phyloP scores from a whole-genome alignment of 106 monocot genomes.

The Iris macrosiphon region DNA sequence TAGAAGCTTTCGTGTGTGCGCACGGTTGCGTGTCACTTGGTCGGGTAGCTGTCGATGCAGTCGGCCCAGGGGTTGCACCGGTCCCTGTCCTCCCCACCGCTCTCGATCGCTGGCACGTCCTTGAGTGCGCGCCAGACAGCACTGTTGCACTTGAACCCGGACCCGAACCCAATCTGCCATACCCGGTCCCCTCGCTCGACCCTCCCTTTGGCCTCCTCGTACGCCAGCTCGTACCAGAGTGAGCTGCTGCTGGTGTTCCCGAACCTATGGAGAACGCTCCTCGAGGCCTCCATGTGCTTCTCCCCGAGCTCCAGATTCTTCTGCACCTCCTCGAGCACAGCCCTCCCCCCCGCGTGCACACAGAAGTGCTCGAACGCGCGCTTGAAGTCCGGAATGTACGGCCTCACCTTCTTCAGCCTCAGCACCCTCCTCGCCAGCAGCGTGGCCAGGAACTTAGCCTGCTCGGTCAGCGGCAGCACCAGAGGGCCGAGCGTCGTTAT shows the following conservation, averaged over 20 bases:
- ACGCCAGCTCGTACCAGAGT: slow-evolving; percentile 18
- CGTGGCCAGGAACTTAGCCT: slow-evolving; percentile 11
- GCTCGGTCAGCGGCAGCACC: slow-evolving; percentile 24
- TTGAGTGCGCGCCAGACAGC: slow-evolving; percentile 19
- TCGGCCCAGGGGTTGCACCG: no score
- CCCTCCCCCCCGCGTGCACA: slow-evolving; percentile 19
- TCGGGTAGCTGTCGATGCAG: no score
- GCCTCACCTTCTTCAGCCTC: slow-evolving; percentile 2
- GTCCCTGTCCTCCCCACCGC: no score
- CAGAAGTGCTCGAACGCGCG: slow-evolving; percentile 19
- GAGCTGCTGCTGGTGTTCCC: slow-evolving; percentile 22
- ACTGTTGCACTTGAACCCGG: slow-evolving; percentile 39
- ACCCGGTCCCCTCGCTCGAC: slow-evolving; percentile 18
- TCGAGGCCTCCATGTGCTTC: slow-evolving; percentile 15
- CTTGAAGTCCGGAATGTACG: slow-evolving; percentile 16
- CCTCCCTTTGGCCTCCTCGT: slow-evolving; percentile 17
- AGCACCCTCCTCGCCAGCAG: slow-evolving; percentile 2
- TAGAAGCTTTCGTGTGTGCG: no score
- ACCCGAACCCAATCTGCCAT: slow-evolving; percentile 35
- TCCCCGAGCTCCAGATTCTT: slow-evolving; percentile 10
- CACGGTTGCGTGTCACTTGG: no score
- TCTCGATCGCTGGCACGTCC: slow-evolving; percentile 4
- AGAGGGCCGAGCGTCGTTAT: slow-evolving; percentile 26
- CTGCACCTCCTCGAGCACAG: slow-evolving; percentile 20
- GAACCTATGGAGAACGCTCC: slow-evolving; percentile 14